A percentile compares a stretch with the other conserved stretches of the same genome.
phyloP scores from a whole-genome alignment of 805 yeast genomes.

The Saccharomycopsis fermentans region DNA sequence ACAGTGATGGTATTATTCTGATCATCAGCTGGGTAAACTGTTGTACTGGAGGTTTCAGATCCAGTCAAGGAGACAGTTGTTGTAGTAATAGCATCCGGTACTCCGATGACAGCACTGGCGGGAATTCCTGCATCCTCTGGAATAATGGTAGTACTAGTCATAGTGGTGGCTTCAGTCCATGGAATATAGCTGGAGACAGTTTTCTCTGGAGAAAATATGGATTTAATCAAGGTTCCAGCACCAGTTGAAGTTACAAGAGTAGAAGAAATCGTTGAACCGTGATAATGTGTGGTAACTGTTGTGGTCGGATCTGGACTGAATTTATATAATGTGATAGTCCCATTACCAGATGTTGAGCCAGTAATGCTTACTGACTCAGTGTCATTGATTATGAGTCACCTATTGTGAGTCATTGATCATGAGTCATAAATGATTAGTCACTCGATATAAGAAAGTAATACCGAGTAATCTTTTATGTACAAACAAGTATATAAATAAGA shows the following conservation, averaged over 20 bases:
- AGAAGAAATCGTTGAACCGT: slow-evolving; percentile 6
- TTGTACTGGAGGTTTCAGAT: slow-evolving; percentile 3
- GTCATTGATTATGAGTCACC: too few relatives aligned
- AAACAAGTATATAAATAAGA: too few relatives aligned
- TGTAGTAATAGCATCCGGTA: background rate
- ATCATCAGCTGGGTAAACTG: slow-evolving; percentile 1
- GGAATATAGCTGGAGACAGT: background rate
- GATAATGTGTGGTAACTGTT: background rate
- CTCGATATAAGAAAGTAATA: too few relatives aligned
- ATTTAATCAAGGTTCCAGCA: background rate
- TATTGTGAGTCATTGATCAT: too few relatives aligned
- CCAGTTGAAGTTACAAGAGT: slow-evolving; percentile 4
- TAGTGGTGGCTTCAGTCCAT: background rate
- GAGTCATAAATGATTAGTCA: too few relatives aligned
- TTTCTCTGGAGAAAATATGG: background rate
- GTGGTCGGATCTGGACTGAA: slow-evolving; percentile 10
- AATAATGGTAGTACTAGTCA: background rate
- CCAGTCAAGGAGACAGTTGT: background rate
- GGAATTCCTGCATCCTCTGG: background rate
- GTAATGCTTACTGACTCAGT: too few relatives aligned
- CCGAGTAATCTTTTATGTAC: too few relatives aligned
- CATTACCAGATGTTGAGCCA: too few relatives aligned
- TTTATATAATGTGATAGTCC: too few relatives aligned
- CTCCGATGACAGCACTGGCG: background rate
- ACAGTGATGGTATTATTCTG: background rate